A percentile compares a stretch with the other conserved stretches of the same genome.
phyloP scores from a whole-genome alignment of 257 asterid species.

The Salvia splendens region DNA sequence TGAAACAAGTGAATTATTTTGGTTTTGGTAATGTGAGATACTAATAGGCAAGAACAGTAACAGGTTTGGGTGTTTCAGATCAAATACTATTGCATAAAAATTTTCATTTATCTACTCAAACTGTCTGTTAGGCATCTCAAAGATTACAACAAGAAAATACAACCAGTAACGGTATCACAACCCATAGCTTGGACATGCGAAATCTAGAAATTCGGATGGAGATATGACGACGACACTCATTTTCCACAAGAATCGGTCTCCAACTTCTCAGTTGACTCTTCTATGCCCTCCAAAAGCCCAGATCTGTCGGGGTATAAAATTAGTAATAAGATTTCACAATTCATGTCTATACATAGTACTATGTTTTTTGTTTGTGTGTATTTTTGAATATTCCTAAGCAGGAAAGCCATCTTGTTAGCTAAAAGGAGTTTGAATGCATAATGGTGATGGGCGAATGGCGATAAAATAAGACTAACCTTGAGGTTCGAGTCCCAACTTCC shows the following conservation, averaged over 20 bases:
- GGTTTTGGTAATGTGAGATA: background rate
- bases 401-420: background rate
- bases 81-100: conserved; percentile 31
- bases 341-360: background rate
- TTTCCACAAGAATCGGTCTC: conserved; percentile 27
- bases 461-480: conserved; percentile 58
- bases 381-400: background rate
- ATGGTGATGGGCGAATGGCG: background rate
- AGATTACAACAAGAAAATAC: conserved; percentile 29
- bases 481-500: conserved; percentile 95
- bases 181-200: conserved; percentile 28
- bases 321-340: conserved; percentile 5
- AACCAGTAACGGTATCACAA: conserved; percentile 32
- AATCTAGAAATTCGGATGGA: conserved; percentile 28
- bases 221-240: conserved; percentile 1
- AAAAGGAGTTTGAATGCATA: background rate
- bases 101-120: conserved; percentile 42
- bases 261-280: conserved; percentile 59
- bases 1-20: background rate
- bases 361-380: background rate
- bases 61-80: background rate
- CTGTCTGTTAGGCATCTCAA: conserved; percentile 34
- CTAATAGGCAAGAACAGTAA: background rate
- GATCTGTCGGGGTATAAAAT: conserved; percentile 53
- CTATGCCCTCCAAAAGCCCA: conserved; percentile 99